A percentile compares a stretch with the other conserved stretches of the same genome.
These are phyloP conservation scores for Phaseolus lunatus DNA, from an alignment of 306 rosid genomes.

Conservation along the genomic window DNA sequence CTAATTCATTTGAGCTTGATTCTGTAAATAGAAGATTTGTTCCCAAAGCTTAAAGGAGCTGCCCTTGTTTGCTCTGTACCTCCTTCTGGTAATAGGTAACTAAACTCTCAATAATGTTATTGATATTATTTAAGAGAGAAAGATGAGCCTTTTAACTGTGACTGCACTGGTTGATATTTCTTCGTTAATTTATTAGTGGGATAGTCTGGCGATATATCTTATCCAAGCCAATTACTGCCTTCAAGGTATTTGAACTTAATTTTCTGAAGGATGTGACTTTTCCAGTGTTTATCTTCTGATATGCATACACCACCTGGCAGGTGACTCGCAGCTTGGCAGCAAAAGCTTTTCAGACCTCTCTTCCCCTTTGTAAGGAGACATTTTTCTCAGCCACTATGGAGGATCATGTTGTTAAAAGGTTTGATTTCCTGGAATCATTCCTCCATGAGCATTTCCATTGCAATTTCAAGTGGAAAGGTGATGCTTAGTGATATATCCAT, in stretches of 20 bases:
- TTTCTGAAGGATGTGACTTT: slow-evolving; percentile 34
- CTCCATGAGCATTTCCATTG: slow-evolving; percentile 20
- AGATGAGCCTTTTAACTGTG: slow-evolving; percentile 12
- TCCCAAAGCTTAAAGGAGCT: slow-evolving; percentile 72
- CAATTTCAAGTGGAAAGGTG: slow-evolving; percentile 27
- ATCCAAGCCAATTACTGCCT: slow-evolving; percentile 85
- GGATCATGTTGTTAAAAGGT: slow-evolving; percentile 81
- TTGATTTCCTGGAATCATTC: slow-evolving; percentile 36
- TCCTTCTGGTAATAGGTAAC: slow-evolving; percentile 92
- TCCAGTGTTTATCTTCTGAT: slow-evolving; percentile 35
- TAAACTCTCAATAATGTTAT: slow-evolving; percentile 11
- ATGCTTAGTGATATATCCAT: slow-evolving; percentile 21
- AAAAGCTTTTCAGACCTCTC: slow-evolving; percentile 83
- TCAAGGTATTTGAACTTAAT: slow-evolving; percentile 65
- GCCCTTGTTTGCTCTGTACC: slow-evolving; percentile 89
- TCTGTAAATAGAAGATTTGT: slow-evolving; percentile 49
- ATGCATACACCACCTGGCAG: slow-evolving; percentile 51
- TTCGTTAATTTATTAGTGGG: slow-evolving; percentile 61
- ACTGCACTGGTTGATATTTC: slow-evolving; percentile 34
- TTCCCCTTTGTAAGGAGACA: slow-evolving; percentile 87
- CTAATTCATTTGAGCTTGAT: slow-evolving; percentile 47
- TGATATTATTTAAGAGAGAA: background rate
- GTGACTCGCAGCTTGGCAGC: slow-evolving; percentile 91
- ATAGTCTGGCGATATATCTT: slow-evolving; percentile 85
- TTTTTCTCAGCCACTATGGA: slow-evolving; percentile 83